A percentile compares a stretch with the other conserved stretches of the same genome.
Evolutionary conservation across 1,139 yeast species (phyloP).

Genomic region (Blastobotrys raffinosifermentans): DNA sequence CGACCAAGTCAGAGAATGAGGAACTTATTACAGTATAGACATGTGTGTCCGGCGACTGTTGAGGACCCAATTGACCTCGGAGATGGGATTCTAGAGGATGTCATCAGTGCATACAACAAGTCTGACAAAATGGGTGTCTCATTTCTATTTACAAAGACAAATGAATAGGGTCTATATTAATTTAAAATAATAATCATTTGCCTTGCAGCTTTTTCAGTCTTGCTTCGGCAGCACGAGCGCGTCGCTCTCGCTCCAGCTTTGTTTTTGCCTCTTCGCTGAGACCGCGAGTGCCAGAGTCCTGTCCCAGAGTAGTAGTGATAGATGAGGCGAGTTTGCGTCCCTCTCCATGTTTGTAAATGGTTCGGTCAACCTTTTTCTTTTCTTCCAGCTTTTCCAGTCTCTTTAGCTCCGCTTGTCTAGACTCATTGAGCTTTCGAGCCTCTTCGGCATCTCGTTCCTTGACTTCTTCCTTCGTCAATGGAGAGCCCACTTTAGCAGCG

Average conservation of each 20-base stretch:
- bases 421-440: conserved; percentile 33
- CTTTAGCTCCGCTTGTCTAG: conserved; percentile 33
- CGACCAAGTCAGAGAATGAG: conserved; percentile 39
- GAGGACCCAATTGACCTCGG: conserved; percentile 4
- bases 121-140: conserved; percentile 6
- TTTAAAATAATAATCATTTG: conserved; percentile 11
- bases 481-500: conserved; percentile 58
- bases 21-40: conserved; percentile 53
- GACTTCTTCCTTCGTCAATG: conserved; percentile 60
- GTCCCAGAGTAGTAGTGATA: conserved; percentile 20
- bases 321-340: conserved; percentile 34
- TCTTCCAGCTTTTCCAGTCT: conserved; percentile 33
- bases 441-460: conserved; percentile 40
- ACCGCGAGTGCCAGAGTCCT: conserved; percentile 27
- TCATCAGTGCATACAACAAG: conserved; percentile 3
- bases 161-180: background rate
- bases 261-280: conserved; percentile 64
- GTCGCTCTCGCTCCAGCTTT: conserved; percentile 82
- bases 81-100: conserved; percentile 9
- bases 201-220: conserved; percentile 41
- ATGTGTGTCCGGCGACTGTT: conserved; percentile 43
- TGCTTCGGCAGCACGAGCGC: conserved; percentile 97
- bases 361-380: conserved; percentile 28
- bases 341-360: conserved; percentile 28
- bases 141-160: conserved; percentile 16